These are phyloP conservation scores for Eutypa lata DNA, from an alignment of 2,329 filamentous ascomycete genomes.

Conservation along the genomic window DNA sequence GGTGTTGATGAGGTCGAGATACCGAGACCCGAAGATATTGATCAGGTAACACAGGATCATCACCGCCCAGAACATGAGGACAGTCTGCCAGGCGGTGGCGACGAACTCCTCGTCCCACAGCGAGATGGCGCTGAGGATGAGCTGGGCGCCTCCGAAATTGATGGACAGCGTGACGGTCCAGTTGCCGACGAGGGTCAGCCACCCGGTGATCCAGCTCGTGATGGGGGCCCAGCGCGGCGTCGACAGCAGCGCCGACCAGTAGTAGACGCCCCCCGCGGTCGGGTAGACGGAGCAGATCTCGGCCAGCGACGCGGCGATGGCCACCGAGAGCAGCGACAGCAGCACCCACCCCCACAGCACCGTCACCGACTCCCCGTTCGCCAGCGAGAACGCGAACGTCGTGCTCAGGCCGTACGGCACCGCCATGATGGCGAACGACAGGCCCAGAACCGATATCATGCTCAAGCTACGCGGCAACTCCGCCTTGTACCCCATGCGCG, in stretches of 20 bases:
- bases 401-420: constrained; percentile 66
- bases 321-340: constrained; percentile 60
- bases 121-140: constrained; percentile 65
- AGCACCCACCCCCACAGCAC: constrained; percentile 69
- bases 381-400: constrained; percentile 65
- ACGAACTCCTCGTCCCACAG: constrained; percentile 68
- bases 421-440: constrained; percentile 73
- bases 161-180: constrained; percentile 65
- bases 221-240: constrained; percentile 64
- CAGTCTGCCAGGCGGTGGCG: constrained; percentile 65
- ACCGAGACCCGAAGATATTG: constrained; percentile 60
- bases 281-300: constrained; percentile 70
- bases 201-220: constrained; percentile 67
- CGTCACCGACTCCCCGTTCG: constrained; percentile 66
- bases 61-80: constrained; percentile 69
- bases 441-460: constrained; percentile 65
- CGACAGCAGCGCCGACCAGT: constrained; percentile 67
- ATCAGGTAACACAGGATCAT: constrained; percentile 62
- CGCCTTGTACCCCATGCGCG: constrained; percentile 64
- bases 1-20: constrained; percentile 67
- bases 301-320: constrained; percentile 63
- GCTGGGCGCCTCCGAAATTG: constrained; percentile 66
- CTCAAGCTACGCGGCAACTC: constrained; percentile 64
- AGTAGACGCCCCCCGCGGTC: constrained; percentile 68
- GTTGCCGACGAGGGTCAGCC: constrained; percentile 70